Base-by-base conservation (phyloP, 257 asterid genomes). In the Plantago elongata region DNA sequence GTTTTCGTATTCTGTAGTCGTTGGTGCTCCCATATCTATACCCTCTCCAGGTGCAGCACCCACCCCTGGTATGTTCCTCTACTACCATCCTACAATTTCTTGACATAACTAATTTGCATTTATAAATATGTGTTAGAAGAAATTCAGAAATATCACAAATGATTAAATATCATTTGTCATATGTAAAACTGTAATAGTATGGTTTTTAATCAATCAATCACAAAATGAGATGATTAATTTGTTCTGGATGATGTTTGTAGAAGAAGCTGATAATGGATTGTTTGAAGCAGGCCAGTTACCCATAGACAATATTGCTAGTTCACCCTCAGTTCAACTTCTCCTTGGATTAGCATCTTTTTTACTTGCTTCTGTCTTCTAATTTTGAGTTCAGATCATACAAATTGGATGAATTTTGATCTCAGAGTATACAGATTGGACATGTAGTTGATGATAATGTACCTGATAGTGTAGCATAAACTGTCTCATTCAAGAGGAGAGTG, bases 1-100 rank as follows among this genome's bases (percentile, higher is more conserved):
- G 45, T 13, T 61, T 59, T 49, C n/a, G 27, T 0, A 7, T 15
- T 37, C 2, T 64, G 66, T 62, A 82, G 88, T 51, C 51, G 9
- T 65, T 15, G 88, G 85, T 1, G 63, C 76, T 12, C 82, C 87
- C 0, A 66, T 79, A 3, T 18, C 57, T 16, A 66, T 51, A 62
- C 73, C 69, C 11, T 18, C 73, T 10, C 71, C 76, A 18, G 63
- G 70, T 46, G 74, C 55, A n/a, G 63, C 58, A 16, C 72, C 75
- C 54, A 45, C 73, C 30, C 9, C 46, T 1, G 77, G 84, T 75
- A 57, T 13, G 2, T 14, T 49, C 47, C 17, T 38, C 9, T 22
- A 22, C 18, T 27, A 7, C 57, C 27, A 22, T 22, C 1, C 27
- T 22, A 22, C 2, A 22, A 1, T 22, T 22, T 22, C 27, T 22